Percentiles rank a stretch among this genome's conserved stretches.
Conservation (phyloP, 2,329 filamentous ascomycete species). For the Ascochyta lentis region DNA sequence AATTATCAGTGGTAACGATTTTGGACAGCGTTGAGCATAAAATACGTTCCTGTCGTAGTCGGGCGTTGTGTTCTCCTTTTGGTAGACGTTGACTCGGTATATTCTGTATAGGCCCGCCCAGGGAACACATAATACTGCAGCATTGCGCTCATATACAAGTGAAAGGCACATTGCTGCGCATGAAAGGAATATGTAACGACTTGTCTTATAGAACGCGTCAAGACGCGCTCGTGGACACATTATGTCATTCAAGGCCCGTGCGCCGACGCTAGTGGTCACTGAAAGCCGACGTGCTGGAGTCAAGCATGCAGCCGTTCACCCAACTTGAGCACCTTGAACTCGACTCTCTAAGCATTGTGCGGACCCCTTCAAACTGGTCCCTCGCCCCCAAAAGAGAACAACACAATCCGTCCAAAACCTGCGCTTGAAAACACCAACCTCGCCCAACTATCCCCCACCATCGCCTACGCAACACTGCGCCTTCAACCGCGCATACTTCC, state of each 20-base stretch:
- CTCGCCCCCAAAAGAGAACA: not conserved
- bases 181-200: no score
- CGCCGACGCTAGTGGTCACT: constrained; percentile 1
- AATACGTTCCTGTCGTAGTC: no score
- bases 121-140: no score
- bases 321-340: not conserved
- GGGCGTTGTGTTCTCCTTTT: no score
- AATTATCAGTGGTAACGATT: no score
- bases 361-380: not conserved
- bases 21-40: no score
- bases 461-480: not conserved
- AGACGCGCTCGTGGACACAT: not conserved
- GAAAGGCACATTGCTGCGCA: no score
- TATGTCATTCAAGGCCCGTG: constrained; percentile 3
- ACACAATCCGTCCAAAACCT: not conserved
- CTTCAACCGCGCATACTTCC: not conserved
- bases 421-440: not conserved
- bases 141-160: no score
- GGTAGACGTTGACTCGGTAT: no score
- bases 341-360: no score
- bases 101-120: no score
- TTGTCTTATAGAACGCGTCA: not conserved
- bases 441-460: not conserved
- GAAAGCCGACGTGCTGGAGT: constrained; percentile 23
- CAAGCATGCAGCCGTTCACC: not conserved